Percentiles rank a stretch among this genome's conserved stretches.
These are phyloP conservation scores for Cadophora sp. DNA, from an alignment of 2,329 filamentous ascomycete genomes.

Conservation along the genomic window DNA sequence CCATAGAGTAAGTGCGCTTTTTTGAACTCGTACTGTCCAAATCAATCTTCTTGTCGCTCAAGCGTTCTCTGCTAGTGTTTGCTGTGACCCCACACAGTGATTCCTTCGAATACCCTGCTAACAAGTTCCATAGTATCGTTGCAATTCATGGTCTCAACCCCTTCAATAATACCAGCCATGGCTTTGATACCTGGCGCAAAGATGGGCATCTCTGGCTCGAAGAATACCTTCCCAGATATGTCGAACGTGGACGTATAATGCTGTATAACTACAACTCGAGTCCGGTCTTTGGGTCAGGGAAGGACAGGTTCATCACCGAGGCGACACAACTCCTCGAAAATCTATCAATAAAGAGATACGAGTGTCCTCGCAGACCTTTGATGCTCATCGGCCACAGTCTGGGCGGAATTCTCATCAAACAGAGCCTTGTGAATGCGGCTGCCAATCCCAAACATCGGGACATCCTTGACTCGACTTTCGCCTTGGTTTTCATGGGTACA, in stretches of 20 bases:
- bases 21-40: no score
- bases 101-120: not conserved
- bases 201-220: slow-evolving; percentile 5
- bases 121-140: not conserved
- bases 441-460: not conserved
- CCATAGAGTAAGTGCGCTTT: not conserved
- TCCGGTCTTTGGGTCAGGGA: not conserved
- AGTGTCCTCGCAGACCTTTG: not conserved
- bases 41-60: no score
- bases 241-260: not conserved
- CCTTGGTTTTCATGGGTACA: not conserved
- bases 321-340: not conserved
- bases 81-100: no score
- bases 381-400: not conserved
- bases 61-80: no score
- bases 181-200: not conserved
- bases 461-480: not conserved
- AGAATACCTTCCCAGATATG: not conserved
- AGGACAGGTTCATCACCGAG: not conserved
- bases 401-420: not conserved
- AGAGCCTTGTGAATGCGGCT: not conserved
- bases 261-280: slow-evolving; percentile 2
- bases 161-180: not conserved
- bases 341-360: not conserved
- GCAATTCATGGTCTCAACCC: not conserved